phyloP scores from a whole-genome alignment of 306 rosid species.

The Abrus precatorius region DNA sequence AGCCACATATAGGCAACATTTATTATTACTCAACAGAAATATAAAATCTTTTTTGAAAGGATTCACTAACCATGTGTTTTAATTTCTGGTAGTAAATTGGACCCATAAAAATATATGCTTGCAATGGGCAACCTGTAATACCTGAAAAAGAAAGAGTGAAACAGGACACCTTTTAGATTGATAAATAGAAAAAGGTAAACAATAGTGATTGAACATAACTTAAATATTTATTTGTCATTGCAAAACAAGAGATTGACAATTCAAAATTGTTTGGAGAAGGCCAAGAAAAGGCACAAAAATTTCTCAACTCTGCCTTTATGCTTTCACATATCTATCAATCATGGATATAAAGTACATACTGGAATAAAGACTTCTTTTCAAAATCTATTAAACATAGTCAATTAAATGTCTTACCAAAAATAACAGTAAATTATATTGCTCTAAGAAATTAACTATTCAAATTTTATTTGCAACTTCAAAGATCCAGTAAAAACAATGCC shows the following conservation, averaged over 20 bases:
- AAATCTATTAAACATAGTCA: neutral
- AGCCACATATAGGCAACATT: neutral
- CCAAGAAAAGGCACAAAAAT: conserved; percentile 12
- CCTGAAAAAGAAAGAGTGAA: conserved; percentile 60
- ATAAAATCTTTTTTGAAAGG: conserved; percentile 16
- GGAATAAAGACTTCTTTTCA: neutral
- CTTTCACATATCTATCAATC: neutral
- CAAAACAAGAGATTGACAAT: neutral
- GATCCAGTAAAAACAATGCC: neutral
- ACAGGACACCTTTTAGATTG: conserved; percentile 22
- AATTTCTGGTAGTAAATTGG: conserved; percentile 97
- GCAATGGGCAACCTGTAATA: conserved; percentile 92
- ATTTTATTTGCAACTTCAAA: conserved; percentile 2
- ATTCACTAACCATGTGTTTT: conserved; percentile 87
- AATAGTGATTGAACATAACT: conserved; percentile 18
- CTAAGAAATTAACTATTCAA: neutral
- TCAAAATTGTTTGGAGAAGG: conserved; percentile 20
- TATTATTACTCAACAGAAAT: neutral
- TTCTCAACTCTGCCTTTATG: conserved; percentile 7
- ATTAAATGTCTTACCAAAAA: conserved; percentile 1
- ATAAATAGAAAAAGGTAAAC: conserved; percentile 17
- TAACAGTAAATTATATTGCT: neutral
- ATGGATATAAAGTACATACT: conserved; percentile 8
- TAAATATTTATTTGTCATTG: neutral
- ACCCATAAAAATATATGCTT: conserved; percentile 99